A percentile compares a stretch with the other conserved stretches of the same genome.
Conservation (phyloP, 108 stramenopile genomes). For the Fragilariopsis cylindrus region DNA sequence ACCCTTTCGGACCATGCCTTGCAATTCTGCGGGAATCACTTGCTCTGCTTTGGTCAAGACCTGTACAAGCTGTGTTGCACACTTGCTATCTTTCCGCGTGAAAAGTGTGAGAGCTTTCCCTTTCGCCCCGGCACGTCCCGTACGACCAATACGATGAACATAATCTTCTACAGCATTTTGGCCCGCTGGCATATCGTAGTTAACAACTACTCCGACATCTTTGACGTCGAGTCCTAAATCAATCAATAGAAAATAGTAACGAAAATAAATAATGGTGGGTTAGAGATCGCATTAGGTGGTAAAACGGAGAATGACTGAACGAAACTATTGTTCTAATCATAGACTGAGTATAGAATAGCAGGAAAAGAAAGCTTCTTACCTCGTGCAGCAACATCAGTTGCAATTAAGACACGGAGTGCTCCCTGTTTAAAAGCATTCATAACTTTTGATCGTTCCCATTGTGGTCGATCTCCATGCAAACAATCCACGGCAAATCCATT, state of each 20-base stretch:
- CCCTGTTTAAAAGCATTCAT: slow-evolving; percentile 93
- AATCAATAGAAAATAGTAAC: not conserved
- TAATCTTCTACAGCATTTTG: slow-evolving; percentile 91
- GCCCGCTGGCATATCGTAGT: slow-evolving; percentile 95
- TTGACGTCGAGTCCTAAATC: slow-evolving; percentile 87
- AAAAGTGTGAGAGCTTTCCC: slow-evolving; percentile 92
- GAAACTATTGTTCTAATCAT: too few relatives aligned
- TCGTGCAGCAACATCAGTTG: slow-evolving; percentile 98
- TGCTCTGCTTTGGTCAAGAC: slow-evolving; percentile 83
- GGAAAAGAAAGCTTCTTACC: slow-evolving; percentile 34
- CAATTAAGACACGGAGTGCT: slow-evolving; percentile 90
- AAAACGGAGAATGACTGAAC: too few relatives aligned
- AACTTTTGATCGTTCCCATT: slow-evolving; percentile 95
- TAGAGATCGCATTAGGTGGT: too few relatives aligned
- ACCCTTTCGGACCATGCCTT: slow-evolving; percentile 72
- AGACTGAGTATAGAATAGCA: too few relatives aligned
- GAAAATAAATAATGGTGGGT: too few relatives aligned
- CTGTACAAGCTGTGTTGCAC: slow-evolving; percentile 81
- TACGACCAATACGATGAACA: slow-evolving; percentile 93
- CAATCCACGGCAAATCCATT: slow-evolving; percentile 92
- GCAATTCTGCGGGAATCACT: slow-evolving; percentile 76
- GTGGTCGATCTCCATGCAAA: slow-evolving; percentile 96
- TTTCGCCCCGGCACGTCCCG: slow-evolving; percentile 94
- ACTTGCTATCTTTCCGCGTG: slow-evolving; percentile 79
- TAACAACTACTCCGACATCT: slow-evolving; percentile 96